Percentiles rank a stretch among this genome's conserved stretches.
Evolutionary conservation across 208 protist genomes (phyloP).

Genomic region (Trypanosoma congolense): DNA sequence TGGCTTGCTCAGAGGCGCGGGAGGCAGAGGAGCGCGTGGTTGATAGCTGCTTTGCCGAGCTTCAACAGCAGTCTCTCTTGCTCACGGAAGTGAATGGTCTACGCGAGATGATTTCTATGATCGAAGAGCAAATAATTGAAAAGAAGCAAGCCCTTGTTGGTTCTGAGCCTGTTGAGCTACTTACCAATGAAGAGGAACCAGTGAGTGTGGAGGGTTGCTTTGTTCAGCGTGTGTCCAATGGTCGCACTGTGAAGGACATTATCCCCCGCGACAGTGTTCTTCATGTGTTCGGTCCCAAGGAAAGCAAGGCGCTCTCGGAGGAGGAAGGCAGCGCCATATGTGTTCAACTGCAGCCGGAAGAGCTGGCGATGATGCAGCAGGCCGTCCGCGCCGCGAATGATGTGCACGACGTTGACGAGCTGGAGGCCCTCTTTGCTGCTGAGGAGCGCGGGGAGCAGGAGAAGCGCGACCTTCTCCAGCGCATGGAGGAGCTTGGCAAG

Average conservation of each 20-base stretch:
- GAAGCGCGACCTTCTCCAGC: conserved; percentile 45
- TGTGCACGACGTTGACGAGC: conserved; percentile 56
- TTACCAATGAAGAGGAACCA: conserved; percentile 9
- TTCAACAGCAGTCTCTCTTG: conserved; percentile 66
- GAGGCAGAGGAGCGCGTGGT: conserved; percentile 47
- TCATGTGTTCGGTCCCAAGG: conserved; percentile 52
- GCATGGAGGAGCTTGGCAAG: conserved; percentile 45
- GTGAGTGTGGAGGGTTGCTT: conserved; percentile 45
- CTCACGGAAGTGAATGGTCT: conserved; percentile 74
- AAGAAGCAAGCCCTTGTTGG: conserved; percentile 47
- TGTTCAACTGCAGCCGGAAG: conserved; percentile 42
- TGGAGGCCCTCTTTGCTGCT: conserved; percentile 42
- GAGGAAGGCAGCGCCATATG: conserved; percentile 32
- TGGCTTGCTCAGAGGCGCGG: conserved; percentile 50
- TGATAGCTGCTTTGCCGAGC: conserved; percentile 62
- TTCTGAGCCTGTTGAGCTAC: conserved; percentile 28
- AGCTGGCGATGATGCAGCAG: conserved; percentile 30
- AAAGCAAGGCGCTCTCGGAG: conserved; percentile 23
- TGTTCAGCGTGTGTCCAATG: conserved; percentile 44
- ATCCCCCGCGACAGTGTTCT: conserved; percentile 53
- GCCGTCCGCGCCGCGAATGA: conserved; percentile 34
- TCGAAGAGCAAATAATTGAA: conserved; percentile 60
- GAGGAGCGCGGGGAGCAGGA: conserved; percentile 57
- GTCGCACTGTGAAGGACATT: conserved; percentile 56
- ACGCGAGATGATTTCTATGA: conserved; percentile 47